These are phyloP conservation scores for Bipolaris sorokiniana DNA, from an alignment of 2,329 filamentous ascomycete species.

Conservation along the genomic window DNA sequence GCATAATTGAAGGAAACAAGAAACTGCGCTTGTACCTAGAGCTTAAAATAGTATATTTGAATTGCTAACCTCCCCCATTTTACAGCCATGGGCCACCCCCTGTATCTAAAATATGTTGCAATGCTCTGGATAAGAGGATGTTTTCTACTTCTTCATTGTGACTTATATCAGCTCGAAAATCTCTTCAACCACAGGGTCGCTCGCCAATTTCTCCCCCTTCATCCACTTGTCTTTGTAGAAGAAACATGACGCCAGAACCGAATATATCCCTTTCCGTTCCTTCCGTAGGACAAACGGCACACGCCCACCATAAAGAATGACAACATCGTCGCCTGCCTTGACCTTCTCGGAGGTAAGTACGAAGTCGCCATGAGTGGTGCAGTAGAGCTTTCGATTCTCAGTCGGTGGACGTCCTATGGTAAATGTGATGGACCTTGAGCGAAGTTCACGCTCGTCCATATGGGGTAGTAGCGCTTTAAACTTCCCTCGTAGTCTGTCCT, in stretches of 20 bases:
- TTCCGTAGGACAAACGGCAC: neutral
- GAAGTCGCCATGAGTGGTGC: neutral
- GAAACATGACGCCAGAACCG: neutral
- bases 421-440: neutral
- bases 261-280: neutral
- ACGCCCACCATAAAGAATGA: conserved; percentile 1
- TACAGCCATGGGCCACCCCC: neutral
- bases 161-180: neutral
- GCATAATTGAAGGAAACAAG: too few relatives aligned
- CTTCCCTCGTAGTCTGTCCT: neutral
- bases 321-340: neutral
- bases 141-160: neutral
- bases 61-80: neutral
- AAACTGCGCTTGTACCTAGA: too few relatives aligned
- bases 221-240: neutral
- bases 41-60: too few relatives aligned
- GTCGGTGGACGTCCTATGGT: neutral
- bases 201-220: neutral
- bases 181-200: neutral
- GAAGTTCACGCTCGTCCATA: neutral
- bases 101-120: neutral
- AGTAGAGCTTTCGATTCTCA: neutral
- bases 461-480: neutral
- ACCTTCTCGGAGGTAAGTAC: neutral
- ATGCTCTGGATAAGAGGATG: neutral